Evolutionary conservation across 164 flowering plant genomes (phyloP), one percentile per base, ranked within the genome.

Genomic region (Hamamelis virginiana): DNA sequence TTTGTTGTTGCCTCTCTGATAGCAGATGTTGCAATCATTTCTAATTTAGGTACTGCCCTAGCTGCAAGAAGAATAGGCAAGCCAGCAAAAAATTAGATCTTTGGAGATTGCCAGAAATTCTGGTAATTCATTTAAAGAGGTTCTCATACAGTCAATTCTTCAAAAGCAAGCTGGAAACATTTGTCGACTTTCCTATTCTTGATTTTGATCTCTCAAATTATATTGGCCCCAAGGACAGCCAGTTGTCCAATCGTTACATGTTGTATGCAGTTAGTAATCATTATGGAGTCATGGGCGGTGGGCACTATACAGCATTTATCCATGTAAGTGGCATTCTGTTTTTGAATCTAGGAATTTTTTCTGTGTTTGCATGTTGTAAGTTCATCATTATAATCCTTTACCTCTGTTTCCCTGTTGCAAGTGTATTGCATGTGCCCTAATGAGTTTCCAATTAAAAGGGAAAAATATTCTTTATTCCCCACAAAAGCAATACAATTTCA

Each of bases 21-120:
- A 28, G 15, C n/a, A 1, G n/a, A n/a, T 57, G 3, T 38, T 56
- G 41, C 14, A 46, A 33, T 21, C 27, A 8, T 46, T 56, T 72
- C 25, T 66, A 15, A 59, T 56, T 28, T 51, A 91, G 97, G 97
- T 84, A 83, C 75, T 91, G 91, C 61, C 97, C 94, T 26, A 66
- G 71, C 19, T 91, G 97, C 79, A 86, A 89, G 81, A 67, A 82
- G 76, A 90, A 80, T 75, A 71, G 82, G 51, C 94, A 89, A 79
- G 94, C 97, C 11, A 86, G 78, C 71, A 91, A 89, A 74, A 91
- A 87, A 71, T 81, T 91, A 68, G 97, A 91, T 77, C 84, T 91
- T 55, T 91, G 94, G 97, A 87, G 94, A 77, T 76, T 89, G 68
- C 94, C 94, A n/a, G 91, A 91, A 62, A 77, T 89, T 70, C 77